Conservation (phyloP, 768 basidiomycete species). For the Leccinum broughii region DNA sequence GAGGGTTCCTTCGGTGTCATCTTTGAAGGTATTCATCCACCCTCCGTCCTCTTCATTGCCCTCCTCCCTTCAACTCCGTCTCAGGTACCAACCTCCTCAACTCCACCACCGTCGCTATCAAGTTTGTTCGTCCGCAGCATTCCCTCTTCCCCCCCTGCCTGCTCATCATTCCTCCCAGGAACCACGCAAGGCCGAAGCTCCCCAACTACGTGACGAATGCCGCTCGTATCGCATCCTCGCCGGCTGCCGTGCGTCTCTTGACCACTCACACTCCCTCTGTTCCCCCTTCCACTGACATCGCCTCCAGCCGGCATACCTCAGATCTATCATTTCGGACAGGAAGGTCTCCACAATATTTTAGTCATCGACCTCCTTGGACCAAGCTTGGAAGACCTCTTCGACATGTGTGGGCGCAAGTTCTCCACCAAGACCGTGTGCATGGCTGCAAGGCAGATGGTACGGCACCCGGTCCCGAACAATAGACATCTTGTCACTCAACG, state of each 20-base stretch:
- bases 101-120: conserved; percentile 98
- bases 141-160: background rate
- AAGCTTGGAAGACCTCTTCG: conserved; percentile 95
- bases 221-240: conserved; percentile 91
- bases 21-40: conserved; percentile 64
- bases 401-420: conserved; percentile 99
- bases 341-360: conserved; percentile 96
- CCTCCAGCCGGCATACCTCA: conserved; percentile 90
- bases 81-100: conserved; percentile 96
- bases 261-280: background rate
- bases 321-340: conserved; percentile 99
- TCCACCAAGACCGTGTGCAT: conserved; percentile 98
- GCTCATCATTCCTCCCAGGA: conserved; percentile 49
- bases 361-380: conserved; percentile 98
- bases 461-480: conserved; percentile 19
- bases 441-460: conserved; percentile 96
- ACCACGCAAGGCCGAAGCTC: conserved; percentile 93
- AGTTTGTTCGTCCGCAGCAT: conserved; percentile 77
- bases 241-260: conserved; percentile 74
- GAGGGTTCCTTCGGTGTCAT: conserved; percentile 98
- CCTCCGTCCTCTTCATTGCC: background rate
- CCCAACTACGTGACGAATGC: conserved; percentile 97
- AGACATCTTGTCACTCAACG: conserved; percentile 5
- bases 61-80: background rate
- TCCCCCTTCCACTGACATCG: conserved; percentile 17